Conservation (phyloP, 2,329 filamentous ascomycete genomes). For the Cordyceps cateniannulata region DNA sequence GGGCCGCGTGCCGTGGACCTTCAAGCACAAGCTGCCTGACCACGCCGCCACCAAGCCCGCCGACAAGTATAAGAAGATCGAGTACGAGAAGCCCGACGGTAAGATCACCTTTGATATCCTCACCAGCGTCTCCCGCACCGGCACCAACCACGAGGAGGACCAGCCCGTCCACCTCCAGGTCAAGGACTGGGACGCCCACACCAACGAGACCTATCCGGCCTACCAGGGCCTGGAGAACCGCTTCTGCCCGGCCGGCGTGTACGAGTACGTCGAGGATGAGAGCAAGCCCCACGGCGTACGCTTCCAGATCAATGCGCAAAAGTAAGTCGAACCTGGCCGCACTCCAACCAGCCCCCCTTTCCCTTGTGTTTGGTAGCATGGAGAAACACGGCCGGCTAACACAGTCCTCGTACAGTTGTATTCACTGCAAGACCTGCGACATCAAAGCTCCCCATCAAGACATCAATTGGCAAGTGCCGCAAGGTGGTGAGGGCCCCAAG, state of each 20-base stretch:
- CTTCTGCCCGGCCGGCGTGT: constrained; percentile 95
- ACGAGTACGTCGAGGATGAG: constrained; percentile 94
- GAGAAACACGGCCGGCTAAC: background rate
- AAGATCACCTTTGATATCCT: constrained; percentile 94
- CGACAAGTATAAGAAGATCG: constrained; percentile 77
- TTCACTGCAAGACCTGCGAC: constrained; percentile 99
- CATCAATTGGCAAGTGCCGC: constrained; percentile 94
- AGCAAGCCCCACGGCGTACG: constrained; percentile 80
- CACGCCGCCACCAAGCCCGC: constrained; percentile 73
- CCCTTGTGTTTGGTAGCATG: background rate
- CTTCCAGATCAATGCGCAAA: constrained; percentile 97
- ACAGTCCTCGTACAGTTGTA: constrained; percentile 58
- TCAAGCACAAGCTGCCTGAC: constrained; percentile 77
- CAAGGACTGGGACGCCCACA: constrained; percentile 89
- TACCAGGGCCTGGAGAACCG: constrained; percentile 93
- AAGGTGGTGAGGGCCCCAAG: constrained; percentile 75
- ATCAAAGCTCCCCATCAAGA: constrained; percentile 97
- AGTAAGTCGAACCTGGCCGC: constrained; percentile 54
- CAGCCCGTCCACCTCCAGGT: constrained; percentile 96
- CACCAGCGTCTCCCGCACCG: constrained; percentile 89
- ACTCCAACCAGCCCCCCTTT: background rate
- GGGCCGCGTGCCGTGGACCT: constrained; percentile 83
- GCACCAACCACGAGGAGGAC: constrained; percentile 98
- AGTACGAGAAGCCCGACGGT: constrained; percentile 94
- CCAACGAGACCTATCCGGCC: constrained; percentile 71